Evolutionary conservation across 495 filamentous ascomycete genomes (phyloP).

Genomic region (Aspergillus conjunctus): DNA sequence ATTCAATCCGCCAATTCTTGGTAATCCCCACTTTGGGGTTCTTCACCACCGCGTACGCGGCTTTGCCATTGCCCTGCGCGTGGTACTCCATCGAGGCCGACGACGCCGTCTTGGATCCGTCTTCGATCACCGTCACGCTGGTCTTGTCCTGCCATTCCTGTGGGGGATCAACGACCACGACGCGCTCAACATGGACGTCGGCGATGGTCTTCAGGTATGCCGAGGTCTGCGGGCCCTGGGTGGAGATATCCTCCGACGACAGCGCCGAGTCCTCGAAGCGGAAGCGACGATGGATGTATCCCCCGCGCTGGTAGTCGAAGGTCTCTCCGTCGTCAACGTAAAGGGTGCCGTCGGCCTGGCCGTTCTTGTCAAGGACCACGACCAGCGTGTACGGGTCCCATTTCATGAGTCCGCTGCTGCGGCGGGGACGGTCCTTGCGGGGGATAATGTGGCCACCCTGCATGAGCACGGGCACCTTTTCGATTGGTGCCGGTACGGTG

Average conservation of each 20-base stretch:
- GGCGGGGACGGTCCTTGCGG: conserved; percentile 81
- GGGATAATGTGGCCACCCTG: conserved; percentile 90
- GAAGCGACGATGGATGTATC: conserved; percentile 84
- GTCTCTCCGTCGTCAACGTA: conserved; percentile 95
- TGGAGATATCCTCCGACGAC: conserved; percentile 46
- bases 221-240: conserved; percentile 63
- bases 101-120: conserved; percentile 62
- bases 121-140: conserved; percentile 67
- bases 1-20: conserved; percentile 79
- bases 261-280: conserved; percentile 58
- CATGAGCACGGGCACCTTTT: conserved; percentile 86
- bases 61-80: conserved; percentile 60
- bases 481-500: conserved; percentile 73
- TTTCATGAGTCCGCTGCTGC: conserved; percentile 84
- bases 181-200: conserved; percentile 74
- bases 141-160: conserved; percentile 68
- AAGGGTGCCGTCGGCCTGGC: conserved; percentile 75
- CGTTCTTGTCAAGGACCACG: conserved; percentile 68
- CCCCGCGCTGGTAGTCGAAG: conserved; percentile 82
- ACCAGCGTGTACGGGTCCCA: conserved; percentile 94
- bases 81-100: conserved; percentile 60
- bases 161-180: conserved; percentile 79
- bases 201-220: conserved; percentile 77
- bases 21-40: conserved; percentile 76
- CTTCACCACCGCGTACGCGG: conserved; percentile 78